Conservation (phyloP, 140 eudicot species). For the Ambrosia hybrid region DNA sequence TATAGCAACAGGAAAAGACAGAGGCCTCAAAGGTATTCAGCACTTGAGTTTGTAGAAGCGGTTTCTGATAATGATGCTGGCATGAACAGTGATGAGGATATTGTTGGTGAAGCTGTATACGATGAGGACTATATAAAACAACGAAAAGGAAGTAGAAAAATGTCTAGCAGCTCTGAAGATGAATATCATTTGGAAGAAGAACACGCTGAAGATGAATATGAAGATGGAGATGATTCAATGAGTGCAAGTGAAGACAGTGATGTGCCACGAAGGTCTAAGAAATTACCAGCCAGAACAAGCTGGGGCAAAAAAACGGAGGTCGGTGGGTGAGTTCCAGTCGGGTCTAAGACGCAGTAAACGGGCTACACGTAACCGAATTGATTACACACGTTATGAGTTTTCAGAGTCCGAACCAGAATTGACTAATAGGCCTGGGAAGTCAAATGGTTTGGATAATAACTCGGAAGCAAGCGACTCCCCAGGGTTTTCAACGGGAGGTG, state of each 20-base stretch:
- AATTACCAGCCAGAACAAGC: slow-evolving; percentile 51
- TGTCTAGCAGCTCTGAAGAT: slow-evolving; percentile 76
- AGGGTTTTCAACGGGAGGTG: slow-evolving; percentile 47
- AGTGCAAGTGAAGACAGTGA: slow-evolving; percentile 74
- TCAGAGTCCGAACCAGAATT: slow-evolving; percentile 71
- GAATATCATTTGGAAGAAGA: slow-evolving; percentile 77
- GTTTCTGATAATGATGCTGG: slow-evolving; percentile 58
- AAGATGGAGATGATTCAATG: slow-evolving; percentile 44
- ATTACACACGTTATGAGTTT: slow-evolving; percentile 54
- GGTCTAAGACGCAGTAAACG: slow-evolving; percentile 83
- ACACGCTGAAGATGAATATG: slow-evolving; percentile 63
- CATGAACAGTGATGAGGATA: slow-evolving; percentile 63
- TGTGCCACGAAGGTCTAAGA: slow-evolving; percentile 41
- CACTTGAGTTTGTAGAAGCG: slow-evolving; percentile 52
- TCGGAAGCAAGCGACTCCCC: slow-evolving; percentile 45
- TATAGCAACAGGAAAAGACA: slow-evolving; percentile 61
- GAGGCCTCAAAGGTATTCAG: slow-evolving; percentile 68
- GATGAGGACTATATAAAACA: slow-evolving; percentile 79
- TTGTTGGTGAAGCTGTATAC: slow-evolving; percentile 91
- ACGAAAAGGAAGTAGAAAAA: slow-evolving; percentile 57
- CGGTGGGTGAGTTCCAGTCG: slow-evolving; percentile 47
- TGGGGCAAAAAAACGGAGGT: slow-evolving; percentile 51
- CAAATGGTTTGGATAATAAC: slow-evolving; percentile 38
- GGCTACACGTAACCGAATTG: slow-evolving; percentile 62
- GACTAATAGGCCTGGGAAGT: slow-evolving; percentile 42